Evolutionary conservation across 2,329 filamentous ascomycete species (phyloP).

Genomic region (Albophoma yamanashiensis): DNA sequence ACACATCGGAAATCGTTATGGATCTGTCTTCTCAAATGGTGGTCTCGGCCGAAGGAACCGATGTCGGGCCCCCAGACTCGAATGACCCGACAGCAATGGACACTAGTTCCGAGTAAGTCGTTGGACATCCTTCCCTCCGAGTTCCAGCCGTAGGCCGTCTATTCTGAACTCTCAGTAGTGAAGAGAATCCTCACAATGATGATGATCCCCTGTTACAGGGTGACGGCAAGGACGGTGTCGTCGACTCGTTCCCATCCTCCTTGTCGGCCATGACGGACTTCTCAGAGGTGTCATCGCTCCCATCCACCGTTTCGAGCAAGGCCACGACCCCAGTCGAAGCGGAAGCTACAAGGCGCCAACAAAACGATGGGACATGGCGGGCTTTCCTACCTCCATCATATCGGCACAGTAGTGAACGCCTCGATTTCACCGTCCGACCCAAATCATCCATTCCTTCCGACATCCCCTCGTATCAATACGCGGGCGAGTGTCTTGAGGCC

Average conservation of each 20-base stretch:
- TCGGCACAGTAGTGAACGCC: slow-evolving; percentile 20
- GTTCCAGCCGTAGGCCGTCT: neutral
- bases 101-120: slow-evolving; percentile 17
- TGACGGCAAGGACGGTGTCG: slow-evolving; percentile 9
- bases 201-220: slow-evolving; percentile 7
- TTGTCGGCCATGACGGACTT: slow-evolving; percentile 40
- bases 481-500: slow-evolving; percentile 80
- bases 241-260: slow-evolving; percentile 41
- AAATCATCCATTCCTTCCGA: slow-evolving; percentile 76
- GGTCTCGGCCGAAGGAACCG: slow-evolving; percentile 33
- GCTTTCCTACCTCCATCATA: slow-evolving; percentile 13
- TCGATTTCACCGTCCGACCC: slow-evolving; percentile 51
- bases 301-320: slow-evolving; percentile 49
- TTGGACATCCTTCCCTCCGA: too few species aligned
- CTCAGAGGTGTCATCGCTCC: slow-evolving; percentile 44
- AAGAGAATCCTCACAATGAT: slow-evolving; percentile 6
- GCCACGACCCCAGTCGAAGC: slow-evolving; percentile 48
- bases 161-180: slow-evolving; percentile 6
- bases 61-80: slow-evolving; percentile 13
- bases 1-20: slow-evolving; percentile 19
- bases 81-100: slow-evolving; percentile 12
- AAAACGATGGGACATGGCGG: slow-evolving; percentile 6
- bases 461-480: slow-evolving; percentile 66
- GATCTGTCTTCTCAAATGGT: slow-evolving; percentile 31
- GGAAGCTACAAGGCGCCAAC: slow-evolving; percentile 15